Evolutionary conservation across 192 early-diverging fungal genomes (phyloP).

Genomic region (Phycomyces nitens): DNA sequence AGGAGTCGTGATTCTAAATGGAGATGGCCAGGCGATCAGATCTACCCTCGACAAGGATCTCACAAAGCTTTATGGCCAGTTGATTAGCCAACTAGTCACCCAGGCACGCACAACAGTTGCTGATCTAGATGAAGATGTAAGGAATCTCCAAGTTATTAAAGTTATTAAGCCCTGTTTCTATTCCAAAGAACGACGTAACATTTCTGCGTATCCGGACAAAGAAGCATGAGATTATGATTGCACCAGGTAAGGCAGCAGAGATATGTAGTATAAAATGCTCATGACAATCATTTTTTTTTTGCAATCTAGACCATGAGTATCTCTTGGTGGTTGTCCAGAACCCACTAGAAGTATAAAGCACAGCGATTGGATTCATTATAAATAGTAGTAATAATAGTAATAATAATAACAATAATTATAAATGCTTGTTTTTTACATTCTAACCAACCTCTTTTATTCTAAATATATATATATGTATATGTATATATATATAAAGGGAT

Average conservation of each 20-base stretch:
- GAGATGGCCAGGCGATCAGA: constrained; percentile 85
- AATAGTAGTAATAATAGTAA: no score
- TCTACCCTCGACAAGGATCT: constrained; percentile 83
- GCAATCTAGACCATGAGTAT: constrained; percentile 85
- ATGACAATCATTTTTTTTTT: no score
- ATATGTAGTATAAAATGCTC: background rate
- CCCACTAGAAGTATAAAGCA: no score
- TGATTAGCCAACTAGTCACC: constrained; percentile 78
- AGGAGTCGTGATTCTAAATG: constrained; percentile 87
- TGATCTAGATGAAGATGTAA: constrained; percentile 81
- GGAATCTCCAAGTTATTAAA: background rate
- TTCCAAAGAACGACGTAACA: constrained; percentile 83
- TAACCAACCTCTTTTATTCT: no score
- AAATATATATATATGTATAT: no score
- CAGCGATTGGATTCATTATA: no score
- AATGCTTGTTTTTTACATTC: no score
- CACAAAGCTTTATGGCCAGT: constrained; percentile 79
- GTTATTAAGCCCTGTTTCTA: background rate
- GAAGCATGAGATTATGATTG: constrained; percentile 96
- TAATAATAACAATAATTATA: no score
- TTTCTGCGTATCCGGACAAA: constrained; percentile 91
- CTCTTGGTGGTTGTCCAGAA: constrained; percentile 80
- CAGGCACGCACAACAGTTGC: constrained; percentile 74
- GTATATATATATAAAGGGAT: no score
- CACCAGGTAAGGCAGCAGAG: constrained; percentile 62